Conservation (phyloP, 164 flowering plant genomes). For the Kalanchoe fedtschenkoi region DNA sequence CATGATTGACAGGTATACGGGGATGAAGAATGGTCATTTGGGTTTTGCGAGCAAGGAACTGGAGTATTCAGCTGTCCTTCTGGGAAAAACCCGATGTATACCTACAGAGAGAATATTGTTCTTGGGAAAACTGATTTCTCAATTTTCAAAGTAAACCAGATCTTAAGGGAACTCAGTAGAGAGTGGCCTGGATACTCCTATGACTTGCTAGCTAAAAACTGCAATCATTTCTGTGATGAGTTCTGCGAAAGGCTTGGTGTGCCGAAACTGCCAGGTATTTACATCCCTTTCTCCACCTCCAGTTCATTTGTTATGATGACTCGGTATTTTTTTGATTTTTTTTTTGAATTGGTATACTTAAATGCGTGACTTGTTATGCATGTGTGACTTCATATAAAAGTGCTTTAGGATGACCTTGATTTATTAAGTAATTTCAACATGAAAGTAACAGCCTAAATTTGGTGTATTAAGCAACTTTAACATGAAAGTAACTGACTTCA, state of each 20-base stretch:
- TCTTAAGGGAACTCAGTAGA: constrained; percentile 76
- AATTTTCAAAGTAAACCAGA: constrained; percentile 61
- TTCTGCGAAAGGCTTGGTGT: constrained; percentile 83
- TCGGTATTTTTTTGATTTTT: not conserved
- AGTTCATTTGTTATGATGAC: not conserved
- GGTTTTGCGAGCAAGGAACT: constrained; percentile 83
- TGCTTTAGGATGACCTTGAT: too few relatives aligned
- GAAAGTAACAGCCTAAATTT: too few relatives aligned
- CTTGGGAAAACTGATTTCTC: constrained; percentile 62
- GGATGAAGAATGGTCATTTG: constrained; percentile 94
- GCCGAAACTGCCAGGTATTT: constrained; percentile 86
- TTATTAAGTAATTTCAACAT: too few relatives aligned
- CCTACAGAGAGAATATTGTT: constrained; percentile 69
- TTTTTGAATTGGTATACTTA: not conserved
- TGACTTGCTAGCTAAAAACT: constrained; percentile 77
- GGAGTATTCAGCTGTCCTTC: constrained; percentile 89
- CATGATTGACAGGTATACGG: constrained; percentile 57
- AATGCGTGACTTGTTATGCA: too few relatives aligned
- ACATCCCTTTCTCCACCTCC: not conserved
- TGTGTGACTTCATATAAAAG: too few relatives aligned
- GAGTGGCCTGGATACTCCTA: constrained; percentile 91
- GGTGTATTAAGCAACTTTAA: too few relatives aligned
- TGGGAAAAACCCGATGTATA: constrained; percentile 84
- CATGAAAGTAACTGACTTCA: too few relatives aligned
- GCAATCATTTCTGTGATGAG: constrained; percentile 96